Evolutionary conservation across 1,284 basidiomycete species (phyloP).

Genomic region (Clitocybe nebularis): DNA sequence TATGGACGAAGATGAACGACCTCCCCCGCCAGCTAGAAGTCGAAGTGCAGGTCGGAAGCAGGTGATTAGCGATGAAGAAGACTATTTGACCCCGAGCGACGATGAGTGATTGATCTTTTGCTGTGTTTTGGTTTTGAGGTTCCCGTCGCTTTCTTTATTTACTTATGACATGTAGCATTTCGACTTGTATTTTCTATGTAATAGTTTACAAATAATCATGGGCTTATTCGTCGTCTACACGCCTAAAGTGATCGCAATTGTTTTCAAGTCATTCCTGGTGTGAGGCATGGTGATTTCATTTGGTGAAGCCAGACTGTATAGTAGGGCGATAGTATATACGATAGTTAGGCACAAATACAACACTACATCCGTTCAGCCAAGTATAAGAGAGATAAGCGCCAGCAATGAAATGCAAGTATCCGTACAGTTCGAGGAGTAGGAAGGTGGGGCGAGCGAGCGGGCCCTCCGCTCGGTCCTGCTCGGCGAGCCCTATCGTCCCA

Average conservation of each 20-base stretch:
- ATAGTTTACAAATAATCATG: too few species aligned
- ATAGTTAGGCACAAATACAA: constrained; percentile 4
- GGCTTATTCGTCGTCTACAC: too few species aligned
- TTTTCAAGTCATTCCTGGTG: too few species aligned
- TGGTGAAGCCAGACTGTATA: background rate
- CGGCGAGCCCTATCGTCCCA: background rate
- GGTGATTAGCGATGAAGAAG: constrained; percentile 75
- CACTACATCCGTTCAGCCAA: background rate
- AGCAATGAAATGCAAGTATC: background rate
- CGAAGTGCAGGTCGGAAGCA: constrained; percentile 58
- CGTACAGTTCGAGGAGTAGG: background rate
- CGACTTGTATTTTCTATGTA: too few species aligned
- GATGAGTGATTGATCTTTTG: constrained; percentile 41
- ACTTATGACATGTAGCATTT: too few species aligned
- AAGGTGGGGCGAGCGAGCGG: background rate
- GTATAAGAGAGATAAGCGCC: background rate
- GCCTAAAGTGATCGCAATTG: too few species aligned
- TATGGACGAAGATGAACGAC: constrained; percentile 71
- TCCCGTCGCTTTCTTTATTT: too few species aligned
- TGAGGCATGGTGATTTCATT: background rate
- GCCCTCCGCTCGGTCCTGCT: background rate
- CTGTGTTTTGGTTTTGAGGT: too few species aligned
- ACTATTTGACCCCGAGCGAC: constrained; percentile 60
- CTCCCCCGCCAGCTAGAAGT: constrained; percentile 43
- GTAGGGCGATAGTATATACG: constrained; percentile 1